Conservation (phyloP, 768 basidiomycete genomes). For the Lactifluus echinatus region DNA sequence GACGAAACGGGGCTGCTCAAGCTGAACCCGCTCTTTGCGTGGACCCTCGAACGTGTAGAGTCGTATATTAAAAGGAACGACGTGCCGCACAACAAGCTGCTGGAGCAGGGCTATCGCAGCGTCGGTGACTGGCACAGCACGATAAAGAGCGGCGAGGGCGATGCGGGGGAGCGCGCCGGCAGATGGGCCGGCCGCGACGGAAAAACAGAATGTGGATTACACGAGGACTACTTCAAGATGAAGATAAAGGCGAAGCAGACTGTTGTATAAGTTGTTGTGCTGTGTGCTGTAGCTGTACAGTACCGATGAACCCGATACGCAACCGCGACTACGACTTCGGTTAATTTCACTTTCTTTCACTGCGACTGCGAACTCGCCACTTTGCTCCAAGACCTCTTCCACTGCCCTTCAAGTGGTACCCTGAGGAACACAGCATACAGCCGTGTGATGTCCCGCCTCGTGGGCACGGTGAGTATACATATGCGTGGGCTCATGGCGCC, state of each 20-base stretch:
- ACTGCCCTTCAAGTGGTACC: not conserved
- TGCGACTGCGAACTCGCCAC: too few species aligned
- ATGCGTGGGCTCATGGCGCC: not conserved
- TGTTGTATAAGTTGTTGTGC: too few species aligned
- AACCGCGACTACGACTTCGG: too few species aligned
- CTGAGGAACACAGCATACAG: not conserved
- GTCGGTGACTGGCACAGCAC: conserved; percentile 99
- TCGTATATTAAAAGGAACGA: conserved; percentile 73
- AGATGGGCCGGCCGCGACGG: conserved; percentile 78
- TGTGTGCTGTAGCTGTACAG: too few species aligned
- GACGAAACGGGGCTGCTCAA: conserved; percentile 88
- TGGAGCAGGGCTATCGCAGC: conserved; percentile 88
- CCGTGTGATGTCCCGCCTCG: conserved; percentile 8
- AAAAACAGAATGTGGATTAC: conserved; percentile 95
- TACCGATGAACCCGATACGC: too few species aligned
- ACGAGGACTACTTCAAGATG: conserved; percentile 83
- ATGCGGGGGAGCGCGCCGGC: conserved; percentile 74
- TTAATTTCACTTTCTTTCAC: too few species aligned
- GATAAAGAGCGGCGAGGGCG: conserved; percentile 55
- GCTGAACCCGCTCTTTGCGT: conserved; percentile 86
- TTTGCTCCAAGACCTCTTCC: too few species aligned
- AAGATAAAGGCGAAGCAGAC: conserved; percentile 30
- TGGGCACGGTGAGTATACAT: not conserved
- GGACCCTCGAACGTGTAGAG: conserved; percentile 80
- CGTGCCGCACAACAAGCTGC: conserved; percentile 82